phyloP scores from a whole-genome alignment of 208 protist species.

The Leishmania martiniquensis region DNA sequence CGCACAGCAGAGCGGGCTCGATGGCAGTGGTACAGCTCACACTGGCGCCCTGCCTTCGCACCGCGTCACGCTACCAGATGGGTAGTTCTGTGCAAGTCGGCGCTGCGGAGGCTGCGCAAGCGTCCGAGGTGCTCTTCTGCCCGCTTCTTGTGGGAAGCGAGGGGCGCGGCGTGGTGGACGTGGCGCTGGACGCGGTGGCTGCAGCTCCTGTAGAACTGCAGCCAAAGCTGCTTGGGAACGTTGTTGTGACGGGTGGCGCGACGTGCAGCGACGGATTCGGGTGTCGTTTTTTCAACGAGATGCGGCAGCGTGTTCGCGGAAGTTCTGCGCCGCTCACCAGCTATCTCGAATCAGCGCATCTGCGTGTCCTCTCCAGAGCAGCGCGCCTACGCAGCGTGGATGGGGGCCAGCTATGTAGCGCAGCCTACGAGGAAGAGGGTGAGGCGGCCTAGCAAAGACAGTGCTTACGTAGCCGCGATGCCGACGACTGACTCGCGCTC shows the following conservation, averaged over 20 bases:
- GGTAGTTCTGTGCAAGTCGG: conserved; percentile 61
- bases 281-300: conserved; percentile 92
- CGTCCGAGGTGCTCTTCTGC: conserved; percentile 85
- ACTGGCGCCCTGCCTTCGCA: not conserved
- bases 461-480: conserved; percentile 40
- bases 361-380: conserved; percentile 94
- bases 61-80: conserved; percentile 77
- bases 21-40: not conserved
- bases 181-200: conserved; percentile 84
- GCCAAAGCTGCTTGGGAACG: conserved; percentile 71
- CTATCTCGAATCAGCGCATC: conserved; percentile 64
- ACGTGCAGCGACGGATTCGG: conserved; percentile 93
- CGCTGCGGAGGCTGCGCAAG: conserved; percentile 42
- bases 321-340: not conserved
- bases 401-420: conserved; percentile 96
- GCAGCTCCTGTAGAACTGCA: conserved; percentile 40
- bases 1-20: not conserved
- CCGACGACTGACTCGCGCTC: not conserved
- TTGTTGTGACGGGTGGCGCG: conserved; percentile 91
- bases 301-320: conserved; percentile 55
- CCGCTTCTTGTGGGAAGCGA: conserved; percentile 69
- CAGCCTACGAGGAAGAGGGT: conserved; percentile 76
- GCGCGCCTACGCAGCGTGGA: conserved; percentile 90
- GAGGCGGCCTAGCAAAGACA: conserved; percentile 51
- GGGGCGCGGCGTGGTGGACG: conserved; percentile 57